Conservation (phyloP, 1,284 basidiomycete genomes). For the Fomitopsis palustris region DNA sequence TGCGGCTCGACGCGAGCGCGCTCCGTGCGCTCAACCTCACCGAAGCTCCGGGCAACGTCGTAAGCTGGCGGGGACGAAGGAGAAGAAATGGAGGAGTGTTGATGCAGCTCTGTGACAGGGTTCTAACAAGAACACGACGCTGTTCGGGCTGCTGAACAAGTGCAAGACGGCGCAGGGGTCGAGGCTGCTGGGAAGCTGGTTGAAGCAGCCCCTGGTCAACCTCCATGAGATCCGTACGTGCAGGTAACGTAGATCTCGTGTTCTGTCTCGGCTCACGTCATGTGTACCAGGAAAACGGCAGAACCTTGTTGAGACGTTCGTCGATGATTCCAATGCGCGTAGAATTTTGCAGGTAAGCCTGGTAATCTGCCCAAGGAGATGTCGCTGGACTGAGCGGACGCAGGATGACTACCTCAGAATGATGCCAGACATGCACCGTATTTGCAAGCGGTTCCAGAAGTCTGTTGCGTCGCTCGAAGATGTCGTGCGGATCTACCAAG, state of each 20-base stretch:
- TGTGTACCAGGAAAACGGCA: conserved; percentile 68
- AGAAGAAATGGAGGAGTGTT: background rate
- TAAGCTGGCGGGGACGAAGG: conserved; percentile 8
- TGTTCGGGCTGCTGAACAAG: conserved; percentile 89
- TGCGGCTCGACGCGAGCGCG: conserved; percentile 95
- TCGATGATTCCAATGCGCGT: conserved; percentile 75
- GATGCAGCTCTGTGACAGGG: conserved; percentile 30
- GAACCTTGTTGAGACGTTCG: conserved; percentile 83
- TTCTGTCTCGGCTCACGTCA: background rate
- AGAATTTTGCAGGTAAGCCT: conserved; percentile 64
- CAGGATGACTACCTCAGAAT: conserved; percentile 84
- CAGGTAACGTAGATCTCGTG: background rate
- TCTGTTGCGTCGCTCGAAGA: conserved; percentile 87
- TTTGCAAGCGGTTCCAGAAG: conserved; percentile 92
- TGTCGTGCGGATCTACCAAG: conserved; percentile 95
- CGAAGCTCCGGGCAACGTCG: conserved; percentile 41
- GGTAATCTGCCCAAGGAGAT: background rate
- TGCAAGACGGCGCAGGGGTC: conserved; percentile 97
- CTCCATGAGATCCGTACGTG: conserved; percentile 86
- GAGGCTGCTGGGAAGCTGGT: conserved; percentile 88
- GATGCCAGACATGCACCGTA: conserved; percentile 94
- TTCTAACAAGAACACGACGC: conserved; percentile 76
- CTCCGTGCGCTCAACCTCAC: conserved; percentile 88
- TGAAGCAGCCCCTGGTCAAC: conserved; percentile 96
- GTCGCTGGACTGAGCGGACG: background rate